Evolutionary conservation across 1,284 basidiomycete species (phyloP).

Genomic region (Ustilago lituana): DNA sequence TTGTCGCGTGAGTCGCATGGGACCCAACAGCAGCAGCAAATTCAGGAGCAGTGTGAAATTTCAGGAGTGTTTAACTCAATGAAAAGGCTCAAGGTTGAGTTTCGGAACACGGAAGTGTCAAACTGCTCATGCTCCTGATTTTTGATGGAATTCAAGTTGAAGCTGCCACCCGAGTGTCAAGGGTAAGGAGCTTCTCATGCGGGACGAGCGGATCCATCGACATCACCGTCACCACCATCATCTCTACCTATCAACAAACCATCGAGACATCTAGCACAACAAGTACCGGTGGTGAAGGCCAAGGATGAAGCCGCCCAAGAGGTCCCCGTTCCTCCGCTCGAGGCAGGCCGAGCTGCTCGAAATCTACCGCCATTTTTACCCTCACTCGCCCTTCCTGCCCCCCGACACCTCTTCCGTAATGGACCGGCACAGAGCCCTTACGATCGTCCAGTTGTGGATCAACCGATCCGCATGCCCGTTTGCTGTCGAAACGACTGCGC

Average conservation of each 20-base stretch:
- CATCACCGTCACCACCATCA: background rate
- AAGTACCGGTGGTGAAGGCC: too few relatives aligned
- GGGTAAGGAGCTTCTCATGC: too few relatives aligned
- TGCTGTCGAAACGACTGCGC: conserved; percentile 61
- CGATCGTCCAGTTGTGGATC: conserved; percentile 58
- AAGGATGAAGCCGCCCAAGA: conserved; percentile 48
- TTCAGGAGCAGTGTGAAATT: background rate
- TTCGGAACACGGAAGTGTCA: conserved; percentile 39
- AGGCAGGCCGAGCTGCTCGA: conserved; percentile 39
- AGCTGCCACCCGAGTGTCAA: too few relatives aligned
- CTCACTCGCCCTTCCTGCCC: conserved; percentile 16
- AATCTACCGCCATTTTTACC: conserved; percentile 47
- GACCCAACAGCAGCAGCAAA: background rate
- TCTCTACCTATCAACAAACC: conserved; percentile 4
- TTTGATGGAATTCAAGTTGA: too few relatives aligned
- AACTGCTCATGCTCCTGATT: background rate
- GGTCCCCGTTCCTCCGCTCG: conserved; percentile 45
- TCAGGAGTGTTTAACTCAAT: too few relatives aligned
- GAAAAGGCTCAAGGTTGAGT: too few relatives aligned
- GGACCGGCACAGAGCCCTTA: conserved; percentile 30
- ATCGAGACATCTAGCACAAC: background rate
- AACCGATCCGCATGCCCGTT: conserved; percentile 61
- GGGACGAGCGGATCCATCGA: too few relatives aligned
- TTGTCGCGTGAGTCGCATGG: conserved; percentile 20
- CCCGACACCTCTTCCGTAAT: conserved; percentile 6